Base-by-base conservation (phyloP, 805 yeast genomes). In the Saccharomycopsis sp. region DNA sequence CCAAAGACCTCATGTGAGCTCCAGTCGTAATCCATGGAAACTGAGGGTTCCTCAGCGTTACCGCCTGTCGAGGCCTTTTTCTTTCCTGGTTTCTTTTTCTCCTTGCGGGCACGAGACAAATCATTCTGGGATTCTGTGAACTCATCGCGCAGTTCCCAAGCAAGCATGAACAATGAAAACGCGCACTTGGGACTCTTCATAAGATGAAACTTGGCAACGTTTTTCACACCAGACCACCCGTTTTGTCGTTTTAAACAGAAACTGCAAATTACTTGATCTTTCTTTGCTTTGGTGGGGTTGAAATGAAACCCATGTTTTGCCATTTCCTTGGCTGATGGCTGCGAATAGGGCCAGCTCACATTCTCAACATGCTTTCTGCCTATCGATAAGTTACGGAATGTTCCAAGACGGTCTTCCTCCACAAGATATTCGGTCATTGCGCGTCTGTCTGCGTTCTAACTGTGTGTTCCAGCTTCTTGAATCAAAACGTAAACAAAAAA, bases 271-370 rank as follows among this genome's bases (percentile, higher is more conserved):
- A 73, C 74, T 45, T 77, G 65, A 51, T 77, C 80, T 4, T 52
- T 57, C 34, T 64, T 59, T 12, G 61, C 60, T 39, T 65, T 61
- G 1, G 73, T 62, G 2, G 88, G 88, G 4, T 73, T 65, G 56
- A 64, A 80, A 50, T 63, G 71, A 57, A 81, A 80, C 1, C 92
- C 92, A 21, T 67, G 61, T 32, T 62, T 65, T 0, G 79, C 81
- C 65, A 81, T 56, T 20, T 53, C 48, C 22, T 58, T 62, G 4
- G 57, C 43, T 1, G 54, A 44, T 8, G 61, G 61, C n/a, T 42
- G 25, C 7, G 48, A 30, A 34, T 57, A 39, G 4, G 60, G 59
- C 61, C 61, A 58, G 25, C 36, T 18, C 4, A 44, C 31, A 9
- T 23, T 17, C 12, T 25, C 42, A 10, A 37, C 34, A 10, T 48